These are phyloP conservation scores for Sergeia podlipaevii DNA, from an alignment of 208 protist species.

Conservation along the genomic window DNA sequence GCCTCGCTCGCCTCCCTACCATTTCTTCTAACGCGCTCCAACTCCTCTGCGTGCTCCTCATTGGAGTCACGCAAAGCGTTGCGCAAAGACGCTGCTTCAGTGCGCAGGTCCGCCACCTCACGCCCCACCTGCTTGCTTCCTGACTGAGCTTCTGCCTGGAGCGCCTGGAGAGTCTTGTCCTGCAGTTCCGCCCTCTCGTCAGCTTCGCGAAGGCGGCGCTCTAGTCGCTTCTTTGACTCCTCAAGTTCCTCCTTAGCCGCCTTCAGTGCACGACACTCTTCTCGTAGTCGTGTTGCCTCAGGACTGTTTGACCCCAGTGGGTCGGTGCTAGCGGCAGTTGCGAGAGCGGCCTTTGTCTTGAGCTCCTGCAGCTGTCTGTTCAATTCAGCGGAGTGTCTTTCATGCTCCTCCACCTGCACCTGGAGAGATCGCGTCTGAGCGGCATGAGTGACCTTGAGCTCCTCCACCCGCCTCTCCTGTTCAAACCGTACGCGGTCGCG, in stretches of 20 bases:
- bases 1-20: slow-evolving; percentile 27
- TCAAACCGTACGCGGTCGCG: slow-evolving; percentile 39
- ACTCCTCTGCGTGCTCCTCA: slow-evolving; percentile 43
- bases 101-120: slow-evolving; percentile 49
- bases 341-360: slow-evolving; percentile 30
- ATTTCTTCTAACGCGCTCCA: slow-evolving; percentile 27
- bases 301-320: neutral
- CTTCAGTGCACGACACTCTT: slow-evolving; percentile 50
- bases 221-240: slow-evolving; percentile 35
- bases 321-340: slow-evolving; percentile 2
- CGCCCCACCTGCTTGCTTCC: slow-evolving; percentile 18
- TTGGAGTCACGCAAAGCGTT: slow-evolving; percentile 17
- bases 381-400: slow-evolving; percentile 29
- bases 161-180: slow-evolving; percentile 32
- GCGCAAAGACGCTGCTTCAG: slow-evolving; percentile 31
- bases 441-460: slow-evolving; percentile 39
- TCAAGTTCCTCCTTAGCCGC: slow-evolving; percentile 32
- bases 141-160: slow-evolving; percentile 36
- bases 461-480: slow-evolving; percentile 37
- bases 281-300: slow-evolving; percentile 32
- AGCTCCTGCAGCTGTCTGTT: slow-evolving; percentile 52
- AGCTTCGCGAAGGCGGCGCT: slow-evolving; percentile 39
- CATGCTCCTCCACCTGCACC: slow-evolving; percentile 28
- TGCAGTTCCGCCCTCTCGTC: slow-evolving; percentile 40
- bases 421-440: slow-evolving; percentile 43